A percentile compares a stretch with the other conserved stretches of the same genome.
phyloP scores from a whole-genome alignment of 768 basidiomycete genomes.

The Obba rivulosa region DNA sequence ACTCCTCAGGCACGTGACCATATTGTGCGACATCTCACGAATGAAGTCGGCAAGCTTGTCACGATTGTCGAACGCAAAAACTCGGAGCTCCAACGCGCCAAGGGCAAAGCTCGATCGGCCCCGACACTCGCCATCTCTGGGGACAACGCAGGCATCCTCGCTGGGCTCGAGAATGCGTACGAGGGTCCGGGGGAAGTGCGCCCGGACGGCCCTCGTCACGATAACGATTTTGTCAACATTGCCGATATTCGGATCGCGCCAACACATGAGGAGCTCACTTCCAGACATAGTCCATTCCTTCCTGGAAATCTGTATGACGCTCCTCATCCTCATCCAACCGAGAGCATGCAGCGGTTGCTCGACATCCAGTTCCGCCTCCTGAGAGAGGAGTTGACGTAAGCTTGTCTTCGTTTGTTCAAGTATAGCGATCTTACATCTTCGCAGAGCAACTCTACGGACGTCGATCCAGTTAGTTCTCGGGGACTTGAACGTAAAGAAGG shows the following conservation, averaged over 20 bases:
- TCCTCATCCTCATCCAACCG: conserved; percentile 53
- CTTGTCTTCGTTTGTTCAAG: neutral
- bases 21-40: conserved; percentile 11
- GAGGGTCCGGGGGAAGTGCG: conserved; percentile 27
- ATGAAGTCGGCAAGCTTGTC: conserved; percentile 13
- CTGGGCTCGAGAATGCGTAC: conserved; percentile 16
- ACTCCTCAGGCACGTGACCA: conserved; percentile 5
- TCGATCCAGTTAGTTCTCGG: conserved; percentile 44
- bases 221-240: conserved; percentile 61
- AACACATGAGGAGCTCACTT: conserved; percentile 60
- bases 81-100: conserved; percentile 1
- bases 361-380: conserved; percentile 75
- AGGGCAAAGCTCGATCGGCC: neutral
- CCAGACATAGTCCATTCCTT: conserved; percentile 44
- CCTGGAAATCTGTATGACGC: conserved; percentile 56
- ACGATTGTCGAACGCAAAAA: conserved; percentile 22
- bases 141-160: conserved; percentile 10
- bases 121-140: neutral
- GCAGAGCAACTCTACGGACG: conserved; percentile 47
- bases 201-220: conserved; percentile 51
- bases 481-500: conserved; percentile 30
- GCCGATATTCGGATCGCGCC: conserved; percentile 61
- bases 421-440: neutral
- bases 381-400: conserved; percentile 66
- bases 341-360: conserved; percentile 59